Percentiles rank a stretch among this genome's conserved stretches.
Evolutionary conservation across 192 early-diverging fungal genomes (phyloP).

Genomic region (Mortierella hygrophila): DNA sequence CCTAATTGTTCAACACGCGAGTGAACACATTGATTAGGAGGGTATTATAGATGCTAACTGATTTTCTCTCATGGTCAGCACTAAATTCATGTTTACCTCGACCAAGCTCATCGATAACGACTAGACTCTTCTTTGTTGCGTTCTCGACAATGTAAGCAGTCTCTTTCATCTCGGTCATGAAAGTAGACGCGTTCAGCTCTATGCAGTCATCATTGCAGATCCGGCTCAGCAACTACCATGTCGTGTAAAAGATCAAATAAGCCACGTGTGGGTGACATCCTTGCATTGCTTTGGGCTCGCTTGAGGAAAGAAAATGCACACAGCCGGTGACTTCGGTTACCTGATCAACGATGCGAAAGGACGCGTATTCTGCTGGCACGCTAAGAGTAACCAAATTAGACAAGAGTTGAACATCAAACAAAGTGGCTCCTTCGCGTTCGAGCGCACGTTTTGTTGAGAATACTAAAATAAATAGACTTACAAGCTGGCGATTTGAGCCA

Average conservation of each 20-base stretch:
- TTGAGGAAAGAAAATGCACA: background rate
- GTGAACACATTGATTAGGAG: background rate
- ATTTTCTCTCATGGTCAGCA: background rate
- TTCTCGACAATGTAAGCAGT: constrained; percentile 84
- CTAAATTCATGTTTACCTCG: constrained; percentile 52
- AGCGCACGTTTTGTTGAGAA: background rate
- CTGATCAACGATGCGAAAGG: constrained; percentile 76
- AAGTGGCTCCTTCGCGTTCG: background rate
- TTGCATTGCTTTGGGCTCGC: background rate
- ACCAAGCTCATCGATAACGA: constrained; percentile 95
- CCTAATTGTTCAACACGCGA: constrained; percentile 39
- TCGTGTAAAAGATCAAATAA: background rate
- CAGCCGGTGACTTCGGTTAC: constrained; percentile 21
- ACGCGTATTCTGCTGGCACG: constrained; percentile 86
- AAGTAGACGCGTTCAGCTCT: constrained; percentile 76
- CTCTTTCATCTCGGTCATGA: constrained; percentile 92
- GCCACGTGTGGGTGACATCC: background rate
- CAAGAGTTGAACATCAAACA: background rate
- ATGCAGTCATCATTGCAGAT: constrained; percentile 79
- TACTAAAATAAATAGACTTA: constrained; percentile 44
- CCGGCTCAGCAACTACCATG: constrained; percentile 73
- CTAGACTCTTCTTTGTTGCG: constrained; percentile 74
- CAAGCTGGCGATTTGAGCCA: constrained; percentile 91
- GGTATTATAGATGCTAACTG: background rate
- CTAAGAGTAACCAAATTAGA: constrained; percentile 36